Evolutionary conservation across 768 basidiomycete species (phyloP).

Genomic region (Termitomyces titanicus): DNA sequence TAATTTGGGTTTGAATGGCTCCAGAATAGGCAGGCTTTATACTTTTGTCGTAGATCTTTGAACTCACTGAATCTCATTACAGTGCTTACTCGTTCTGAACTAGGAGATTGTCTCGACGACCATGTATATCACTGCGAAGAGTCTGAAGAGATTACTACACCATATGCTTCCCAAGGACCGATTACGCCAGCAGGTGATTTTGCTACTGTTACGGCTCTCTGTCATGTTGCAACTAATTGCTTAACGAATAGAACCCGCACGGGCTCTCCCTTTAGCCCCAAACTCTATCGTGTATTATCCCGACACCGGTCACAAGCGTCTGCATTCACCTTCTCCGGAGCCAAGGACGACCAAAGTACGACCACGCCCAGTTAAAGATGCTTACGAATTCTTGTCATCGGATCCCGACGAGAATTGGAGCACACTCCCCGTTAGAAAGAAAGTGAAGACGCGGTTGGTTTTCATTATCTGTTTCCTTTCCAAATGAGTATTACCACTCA

Average conservation of each 20-base stretch:
- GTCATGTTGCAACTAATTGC: background rate
- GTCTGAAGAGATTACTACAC: background rate
- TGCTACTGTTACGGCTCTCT: background rate
- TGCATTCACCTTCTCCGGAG: constrained; percentile 5
- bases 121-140: background rate
- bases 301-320: background rate
- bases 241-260: background rate
- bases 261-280: background rate
- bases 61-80: background rate
- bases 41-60: background rate
- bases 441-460: constrained; percentile 20
- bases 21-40: background rate
- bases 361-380: constrained; percentile 14
- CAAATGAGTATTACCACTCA: background rate
- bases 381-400: constrained; percentile 21
- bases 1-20: background rate
- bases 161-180: background rate
- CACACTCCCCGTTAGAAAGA: constrained; percentile 31
- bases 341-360: background rate
- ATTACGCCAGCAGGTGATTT: background rate
- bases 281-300: constrained; percentile 4
- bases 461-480: background rate
- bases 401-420: constrained; percentile 36
- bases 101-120: background rate
- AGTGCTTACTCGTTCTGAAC: background rate